A percentile compares a stretch with the other conserved stretches of the same genome.
Evolutionary conservation across 257 asterid genomes (phyloP).

Genomic region (Solanum chilense): DNA sequence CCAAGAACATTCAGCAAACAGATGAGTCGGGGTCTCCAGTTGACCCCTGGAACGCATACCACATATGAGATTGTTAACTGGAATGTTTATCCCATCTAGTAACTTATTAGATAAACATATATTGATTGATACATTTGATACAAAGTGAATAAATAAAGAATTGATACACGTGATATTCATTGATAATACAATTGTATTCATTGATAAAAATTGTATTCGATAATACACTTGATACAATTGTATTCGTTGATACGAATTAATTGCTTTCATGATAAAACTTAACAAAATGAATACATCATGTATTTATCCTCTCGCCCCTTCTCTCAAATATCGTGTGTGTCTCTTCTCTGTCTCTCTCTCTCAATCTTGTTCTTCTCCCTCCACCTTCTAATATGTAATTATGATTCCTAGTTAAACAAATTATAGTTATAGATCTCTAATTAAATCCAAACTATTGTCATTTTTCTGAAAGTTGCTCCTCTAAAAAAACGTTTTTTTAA

Average conservation of each 20-base stretch:
- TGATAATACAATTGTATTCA: not conserved
- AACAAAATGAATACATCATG: not conserved
- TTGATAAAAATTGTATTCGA: not conserved
- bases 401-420: not conserved
- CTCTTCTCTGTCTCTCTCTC: not conserved
- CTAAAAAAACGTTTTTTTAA: not conserved
- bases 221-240: not conserved
- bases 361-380: not conserved
- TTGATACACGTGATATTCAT: not conserved
- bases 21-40: too few relatives aligned
- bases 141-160: not conserved
- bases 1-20: too few relatives aligned
- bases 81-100: not conserved
- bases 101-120: too few relatives aligned
- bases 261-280: not conserved
- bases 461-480: not conserved
- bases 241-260: not conserved
- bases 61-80: too few relatives aligned
- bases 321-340: not conserved
- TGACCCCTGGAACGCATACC: too few relatives aligned
- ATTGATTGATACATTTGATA: not conserved
- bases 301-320: not conserved
- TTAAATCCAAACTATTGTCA: not conserved
- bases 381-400: not conserved
- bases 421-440: not conserved